Evolutionary conservation across 805 yeast species (phyloP).

Genomic region (Candida incommunis): DNA sequence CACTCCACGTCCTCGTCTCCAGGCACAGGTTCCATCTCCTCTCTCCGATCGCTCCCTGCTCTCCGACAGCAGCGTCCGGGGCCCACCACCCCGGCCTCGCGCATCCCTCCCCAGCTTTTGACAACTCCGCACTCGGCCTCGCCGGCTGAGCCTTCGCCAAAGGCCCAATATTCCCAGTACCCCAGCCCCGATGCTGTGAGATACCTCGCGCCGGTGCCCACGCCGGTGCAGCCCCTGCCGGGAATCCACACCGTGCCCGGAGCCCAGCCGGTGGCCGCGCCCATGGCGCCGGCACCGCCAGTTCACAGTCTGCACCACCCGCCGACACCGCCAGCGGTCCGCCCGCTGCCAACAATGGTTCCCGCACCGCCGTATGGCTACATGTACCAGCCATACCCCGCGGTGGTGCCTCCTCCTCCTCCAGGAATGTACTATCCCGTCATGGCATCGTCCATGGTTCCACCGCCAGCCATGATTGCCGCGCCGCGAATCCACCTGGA

Average conservation of each 20-base stretch:
- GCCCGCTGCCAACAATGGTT: too few relatives aligned
- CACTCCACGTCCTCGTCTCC: not conserved
- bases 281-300: not conserved
- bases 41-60: slow-evolving; percentile 1
- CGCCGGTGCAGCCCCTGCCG: not conserved
- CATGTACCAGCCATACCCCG: slow-evolving; percentile 1
- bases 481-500: slow-evolving; percentile 2
- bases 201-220: not conserved
- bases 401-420: not conserved
- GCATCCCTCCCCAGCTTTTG: not conserved
- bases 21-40: not conserved
- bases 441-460: not conserved
- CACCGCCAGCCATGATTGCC: not conserved
- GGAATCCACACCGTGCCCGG: not conserved
- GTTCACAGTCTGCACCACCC: not conserved
- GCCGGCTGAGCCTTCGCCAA: not conserved
- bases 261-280: not conserved
- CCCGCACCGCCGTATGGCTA: not conserved
- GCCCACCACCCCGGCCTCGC: slow-evolving; percentile 1
- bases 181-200: not conserved
- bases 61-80: not conserved
- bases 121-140: slow-evolving; percentile 2
- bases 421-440: not conserved
- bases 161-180: not conserved
- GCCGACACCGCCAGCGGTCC: not conserved